Conservation (phyloP, 768 basidiomycete genomes). For the Russula compacta region DNA sequence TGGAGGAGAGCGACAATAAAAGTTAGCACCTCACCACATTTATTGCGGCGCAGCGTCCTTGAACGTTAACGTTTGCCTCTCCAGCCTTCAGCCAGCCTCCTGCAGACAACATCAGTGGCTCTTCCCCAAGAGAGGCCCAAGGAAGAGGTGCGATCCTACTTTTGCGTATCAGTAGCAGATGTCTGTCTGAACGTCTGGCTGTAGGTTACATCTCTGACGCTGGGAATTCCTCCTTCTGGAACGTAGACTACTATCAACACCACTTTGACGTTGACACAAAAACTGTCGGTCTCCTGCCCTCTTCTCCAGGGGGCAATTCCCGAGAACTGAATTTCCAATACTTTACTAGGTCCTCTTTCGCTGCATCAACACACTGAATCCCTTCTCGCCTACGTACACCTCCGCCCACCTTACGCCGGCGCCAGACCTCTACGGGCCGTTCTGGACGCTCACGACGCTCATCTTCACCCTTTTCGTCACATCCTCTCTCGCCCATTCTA, state of each 20-base stretch:
- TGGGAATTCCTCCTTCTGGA: conserved; percentile 49
- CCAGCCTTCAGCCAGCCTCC: conserved; percentile 9
- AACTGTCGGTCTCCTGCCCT: conserved; percentile 35
- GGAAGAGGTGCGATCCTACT: conserved; percentile 10
- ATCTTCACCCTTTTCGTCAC: conserved; percentile 90
- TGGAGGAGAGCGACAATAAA: conserved; percentile 37
- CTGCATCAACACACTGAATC: conserved; percentile 72
- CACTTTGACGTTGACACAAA: conserved; percentile 87
- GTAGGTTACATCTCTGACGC: conserved; percentile 60
- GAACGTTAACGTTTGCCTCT: background rate
- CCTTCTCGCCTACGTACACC: conserved; percentile 55
- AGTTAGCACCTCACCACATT: background rate
- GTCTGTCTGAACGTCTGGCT: background rate
- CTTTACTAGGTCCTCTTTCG: conserved; percentile 55
- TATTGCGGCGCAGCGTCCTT: background rate
- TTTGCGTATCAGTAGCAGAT: background rate
- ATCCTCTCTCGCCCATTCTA: conserved; percentile 83
- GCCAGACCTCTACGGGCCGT: conserved; percentile 78
- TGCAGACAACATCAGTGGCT: background rate
- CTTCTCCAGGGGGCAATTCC: background rate
- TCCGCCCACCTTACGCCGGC: conserved; percentile 56
- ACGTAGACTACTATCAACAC: conserved; percentile 74
- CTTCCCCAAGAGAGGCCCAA: background rate
- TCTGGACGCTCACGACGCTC: conserved; percentile 96
- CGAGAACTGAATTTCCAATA: background rate